Evolutionary conservation across 768 basidiomycete genomes (phyloP).

Genomic region (Serpula lacrymans): DNA sequence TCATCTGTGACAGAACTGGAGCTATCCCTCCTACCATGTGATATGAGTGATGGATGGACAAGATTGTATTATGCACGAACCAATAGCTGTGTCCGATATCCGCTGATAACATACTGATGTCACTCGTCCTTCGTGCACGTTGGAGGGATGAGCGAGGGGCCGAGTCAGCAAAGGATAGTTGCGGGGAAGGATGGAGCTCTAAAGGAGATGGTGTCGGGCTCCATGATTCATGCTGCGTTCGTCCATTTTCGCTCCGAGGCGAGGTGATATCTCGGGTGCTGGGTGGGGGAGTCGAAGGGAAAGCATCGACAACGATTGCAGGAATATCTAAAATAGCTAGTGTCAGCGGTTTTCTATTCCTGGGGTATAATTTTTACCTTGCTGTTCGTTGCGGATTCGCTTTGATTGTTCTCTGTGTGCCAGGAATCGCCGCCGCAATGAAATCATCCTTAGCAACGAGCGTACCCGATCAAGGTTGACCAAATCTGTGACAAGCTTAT

Average conservation of each 20-base stretch:
- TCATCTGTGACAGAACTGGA: conserved; percentile 10
- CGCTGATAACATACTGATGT: conserved; percentile 56
- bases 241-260: conserved; percentile 13
- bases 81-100: conserved; percentile 46
- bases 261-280: conserved; percentile 57
- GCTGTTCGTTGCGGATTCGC: conserved; percentile 32
- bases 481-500: conserved; percentile 75
- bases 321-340: conserved; percentile 51
- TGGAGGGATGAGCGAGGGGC: conserved; percentile 46
- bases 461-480: conserved; percentile 84
- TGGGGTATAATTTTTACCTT: conserved; percentile 31
- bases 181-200: conserved; percentile 13
- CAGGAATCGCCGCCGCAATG: conserved; percentile 66
- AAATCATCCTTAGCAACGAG: conserved; percentile 74
- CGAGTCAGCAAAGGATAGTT: conserved; percentile 33
- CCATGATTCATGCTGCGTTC: conserved; percentile 3
- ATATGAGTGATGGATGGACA: not conserved
- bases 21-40: conserved; percentile 9
- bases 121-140: conserved; percentile 52
- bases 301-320: conserved; percentile 63
- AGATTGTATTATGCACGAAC: conserved; percentile 33
- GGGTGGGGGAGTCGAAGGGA: conserved; percentile 49
- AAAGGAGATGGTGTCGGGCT: conserved; percentile 8
- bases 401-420: conserved; percentile 42
- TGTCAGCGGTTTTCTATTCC: conserved; percentile 4